These are phyloP conservation scores for Phytophthora uliginosa DNA, from an alignment of 352 stramenopile genomes.

Conservation along the genomic window DNA sequence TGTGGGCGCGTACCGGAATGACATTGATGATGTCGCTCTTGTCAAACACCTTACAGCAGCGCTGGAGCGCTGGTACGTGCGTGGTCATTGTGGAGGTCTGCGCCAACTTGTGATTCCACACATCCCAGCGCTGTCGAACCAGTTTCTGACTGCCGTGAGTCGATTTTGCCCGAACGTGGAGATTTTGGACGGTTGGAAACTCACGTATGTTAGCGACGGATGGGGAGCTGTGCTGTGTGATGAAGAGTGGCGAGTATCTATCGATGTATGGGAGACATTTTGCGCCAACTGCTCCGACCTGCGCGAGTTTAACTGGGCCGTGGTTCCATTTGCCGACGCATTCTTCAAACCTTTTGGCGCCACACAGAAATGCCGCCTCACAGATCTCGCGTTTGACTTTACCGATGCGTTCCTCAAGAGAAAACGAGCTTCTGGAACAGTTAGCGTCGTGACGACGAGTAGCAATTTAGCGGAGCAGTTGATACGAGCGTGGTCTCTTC, in stretches of 20 bases:
- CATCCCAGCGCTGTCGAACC: conserved; percentile 44
- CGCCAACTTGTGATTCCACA: conserved; percentile 56
- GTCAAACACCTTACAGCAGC: conserved; percentile 40
- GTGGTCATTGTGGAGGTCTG: conserved; percentile 39
- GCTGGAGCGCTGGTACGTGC: conserved; percentile 51
- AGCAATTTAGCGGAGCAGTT: conserved; percentile 28
- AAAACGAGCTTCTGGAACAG: conserved; percentile 15
- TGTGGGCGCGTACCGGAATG: conserved; percentile 25
- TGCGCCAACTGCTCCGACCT: conserved; percentile 47
- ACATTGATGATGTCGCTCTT: conserved; percentile 41
- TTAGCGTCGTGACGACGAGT: conserved; percentile 12
- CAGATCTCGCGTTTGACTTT: conserved; percentile 51
- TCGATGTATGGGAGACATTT: conserved; percentile 53
- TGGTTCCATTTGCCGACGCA: conserved; percentile 58
- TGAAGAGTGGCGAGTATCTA: conserved; percentile 60
- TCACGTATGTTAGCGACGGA: conserved; percentile 61
- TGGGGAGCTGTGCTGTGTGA: conserved; percentile 58
- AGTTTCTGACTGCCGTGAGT: conserved; percentile 51
- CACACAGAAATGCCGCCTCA: conserved; percentile 50
- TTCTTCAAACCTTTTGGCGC: conserved; percentile 62
- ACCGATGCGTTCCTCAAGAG: conserved; percentile 39
- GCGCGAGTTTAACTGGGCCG: conserved; percentile 68
- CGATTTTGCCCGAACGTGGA: conserved; percentile 62
- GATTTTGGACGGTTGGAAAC: conserved; percentile 65
- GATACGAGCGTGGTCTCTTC: conserved; percentile 22